phyloP scores from a whole-genome alignment of 1,284 basidiomycete species.

The Pholiota adiposa region DNA sequence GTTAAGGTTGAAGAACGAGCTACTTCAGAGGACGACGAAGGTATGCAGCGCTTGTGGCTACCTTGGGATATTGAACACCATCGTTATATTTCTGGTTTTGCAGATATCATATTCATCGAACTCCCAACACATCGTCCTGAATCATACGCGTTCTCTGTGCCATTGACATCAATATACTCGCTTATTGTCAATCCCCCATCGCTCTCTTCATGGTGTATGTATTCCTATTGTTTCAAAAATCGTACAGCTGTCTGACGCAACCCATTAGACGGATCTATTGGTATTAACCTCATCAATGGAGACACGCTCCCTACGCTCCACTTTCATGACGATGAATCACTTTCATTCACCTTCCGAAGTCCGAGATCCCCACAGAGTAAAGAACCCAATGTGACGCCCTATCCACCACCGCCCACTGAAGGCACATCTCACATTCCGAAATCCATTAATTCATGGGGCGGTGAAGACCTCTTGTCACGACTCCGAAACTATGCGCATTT shows the following conservation, averaged over 20 bases:
- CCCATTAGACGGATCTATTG: slow-evolving; percentile 69
- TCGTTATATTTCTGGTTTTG: background rate
- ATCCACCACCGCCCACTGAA: slow-evolving; percentile 64
- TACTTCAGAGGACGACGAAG: slow-evolving; percentile 68
- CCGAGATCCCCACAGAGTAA: slow-evolving; percentile 37
- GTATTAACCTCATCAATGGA: slow-evolving; percentile 87
- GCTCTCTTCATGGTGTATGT: slow-evolving; percentile 87
- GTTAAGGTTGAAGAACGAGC: slow-evolving; percentile 76
- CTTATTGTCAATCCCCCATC: slow-evolving; percentile 85
- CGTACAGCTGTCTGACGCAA: slow-evolving; percentile 1
- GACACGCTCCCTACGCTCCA: slow-evolving; percentile 89
- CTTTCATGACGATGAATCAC: slow-evolving; percentile 96
- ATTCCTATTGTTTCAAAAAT: background rate
- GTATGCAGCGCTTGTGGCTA: slow-evolving; percentile 41
- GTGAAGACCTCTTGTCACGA: slow-evolving; percentile 81
- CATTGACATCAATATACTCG: slow-evolving; percentile 89
- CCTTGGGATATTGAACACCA: background rate
- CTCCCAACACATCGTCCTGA: slow-evolving; percentile 78
- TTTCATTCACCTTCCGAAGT: slow-evolving; percentile 67
- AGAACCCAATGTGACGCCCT: slow-evolving; percentile 48
- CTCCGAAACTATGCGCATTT: slow-evolving; percentile 76
- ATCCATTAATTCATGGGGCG: slow-evolving; percentile 71
- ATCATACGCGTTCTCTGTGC: slow-evolving; percentile 94
- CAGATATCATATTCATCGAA: slow-evolving; percentile 81
- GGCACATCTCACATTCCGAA: slow-evolving; percentile 45